Evolutionary conservation across 768 basidiomycete genomes (phyloP), one percentile per base, ranked within the genome.

Genomic region (Kwoniella botswanensis): DNA sequence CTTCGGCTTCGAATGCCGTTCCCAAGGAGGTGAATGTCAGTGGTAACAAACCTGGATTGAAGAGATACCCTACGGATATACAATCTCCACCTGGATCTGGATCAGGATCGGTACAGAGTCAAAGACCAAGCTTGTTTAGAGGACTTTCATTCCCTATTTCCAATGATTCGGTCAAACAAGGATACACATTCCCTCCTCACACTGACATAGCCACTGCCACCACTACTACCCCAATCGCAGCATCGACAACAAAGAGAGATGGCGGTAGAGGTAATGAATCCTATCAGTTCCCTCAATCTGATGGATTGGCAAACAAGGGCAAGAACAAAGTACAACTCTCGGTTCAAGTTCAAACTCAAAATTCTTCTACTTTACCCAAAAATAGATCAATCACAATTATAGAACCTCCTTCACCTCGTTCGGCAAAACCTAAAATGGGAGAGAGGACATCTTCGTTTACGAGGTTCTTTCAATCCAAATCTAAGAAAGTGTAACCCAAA

Each of bases 401-500:
- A 12, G 68, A 70, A 4, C 57, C 43, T 17, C 56, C 65, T 22
- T 52, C 61, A n/a, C 53, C 35, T 22, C 26, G 44, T 9, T 69
- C 70, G 29, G 10, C 6, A 11, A 26, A 59, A 63, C 63, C 70
- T 5, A 63, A 71, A 29, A 44, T 63, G 52, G 59, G 46, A 17
- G 46, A 71, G 26, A 5, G 70, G 7, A 61, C 63, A 1, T 61
- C 43, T 6, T 71, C 70, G 2, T 71, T 71, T 26, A 65, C 70
- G 3, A 57, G 59, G 43, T 71, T 71, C 59, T 71, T 71, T 58
- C 61, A 61, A 15, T 63, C 59, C 3, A 61, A 57, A 43, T 62
- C 59, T 21, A 59, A 61, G 13, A 61, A 42, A 35, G 35, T 35
- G 35, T 35, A 35, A 35, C 0, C 35, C 35, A 35, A 35, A 35